Evolutionary conservation across 1,284 basidiomycete genomes (phyloP).

Genomic region (Lentinula novae-zelandiae): DNA sequence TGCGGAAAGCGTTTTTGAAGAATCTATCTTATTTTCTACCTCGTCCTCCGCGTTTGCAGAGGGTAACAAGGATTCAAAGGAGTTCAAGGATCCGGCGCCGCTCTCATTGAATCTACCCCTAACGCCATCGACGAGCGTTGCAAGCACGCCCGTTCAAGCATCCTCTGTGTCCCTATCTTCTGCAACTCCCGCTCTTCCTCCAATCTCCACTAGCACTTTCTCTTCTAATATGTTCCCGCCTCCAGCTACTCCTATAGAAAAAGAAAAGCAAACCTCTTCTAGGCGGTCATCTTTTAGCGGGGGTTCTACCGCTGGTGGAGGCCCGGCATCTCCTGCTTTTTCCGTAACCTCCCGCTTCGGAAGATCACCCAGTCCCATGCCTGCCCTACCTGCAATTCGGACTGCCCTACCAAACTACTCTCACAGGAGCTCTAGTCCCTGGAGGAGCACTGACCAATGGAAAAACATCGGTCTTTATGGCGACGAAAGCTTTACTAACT

Average conservation of each 20-base stretch:
- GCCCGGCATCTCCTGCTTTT: constrained; percentile 35
- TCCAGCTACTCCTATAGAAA: constrained; percentile 50
- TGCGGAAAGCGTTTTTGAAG: constrained; percentile 16
- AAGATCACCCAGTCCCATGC: constrained; percentile 88
- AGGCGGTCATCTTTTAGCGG: constrained; percentile 86
- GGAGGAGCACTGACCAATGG: constrained; percentile 13
- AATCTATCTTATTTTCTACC: constrained; percentile 17
- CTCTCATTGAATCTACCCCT: constrained; percentile 54
- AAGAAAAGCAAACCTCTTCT: constrained; percentile 56
- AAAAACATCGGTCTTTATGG: constrained; percentile 77
- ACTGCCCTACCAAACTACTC: constrained; percentile 26
- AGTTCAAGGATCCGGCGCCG: constrained; percentile 14
- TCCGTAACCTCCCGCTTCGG: constrained; percentile 59
- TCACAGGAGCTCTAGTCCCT: constrained; percentile 9
- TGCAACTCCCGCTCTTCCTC: background rate
- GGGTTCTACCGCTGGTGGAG: constrained; percentile 54
- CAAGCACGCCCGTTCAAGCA: constrained; percentile 36
- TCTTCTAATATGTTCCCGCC: constrained; percentile 71
- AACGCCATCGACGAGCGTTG: constrained; percentile 31
- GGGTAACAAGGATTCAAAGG: constrained; percentile 7
- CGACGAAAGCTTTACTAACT: constrained; percentile 93
- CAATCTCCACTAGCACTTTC: constrained; percentile 24
- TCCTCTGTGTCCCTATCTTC: constrained; percentile 5
- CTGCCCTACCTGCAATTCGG: constrained; percentile 75
- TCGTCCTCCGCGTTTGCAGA: constrained; percentile 3